Conservation (phyloP, 176 grass and related monocot genomes). For the Eremochloa ophiuroides region DNA sequence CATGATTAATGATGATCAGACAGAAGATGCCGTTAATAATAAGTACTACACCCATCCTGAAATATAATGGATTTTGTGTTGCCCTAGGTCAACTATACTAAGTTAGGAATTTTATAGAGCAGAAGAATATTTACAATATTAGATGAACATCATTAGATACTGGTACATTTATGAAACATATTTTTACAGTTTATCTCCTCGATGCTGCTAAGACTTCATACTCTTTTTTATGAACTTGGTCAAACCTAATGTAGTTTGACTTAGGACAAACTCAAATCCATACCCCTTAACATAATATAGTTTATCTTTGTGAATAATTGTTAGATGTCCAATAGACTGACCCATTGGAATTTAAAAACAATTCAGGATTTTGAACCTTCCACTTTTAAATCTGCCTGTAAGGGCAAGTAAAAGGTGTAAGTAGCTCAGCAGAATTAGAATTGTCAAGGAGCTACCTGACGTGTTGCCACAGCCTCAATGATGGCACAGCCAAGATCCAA, state of each 20-base stretch:
- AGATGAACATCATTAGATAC: background rate
- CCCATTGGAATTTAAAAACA: background rate
- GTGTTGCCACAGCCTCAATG: slow-evolving; percentile 67
- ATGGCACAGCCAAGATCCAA: slow-evolving; percentile 84
- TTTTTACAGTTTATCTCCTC: background rate
- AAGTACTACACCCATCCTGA: background rate
- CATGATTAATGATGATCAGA: background rate
- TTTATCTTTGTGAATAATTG: background rate
- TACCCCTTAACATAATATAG: background rate
- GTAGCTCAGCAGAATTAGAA: slow-evolving; percentile 1
- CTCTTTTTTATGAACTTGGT: background rate
- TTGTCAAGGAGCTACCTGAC: slow-evolving; percentile 50
- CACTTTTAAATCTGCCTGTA: background rate
- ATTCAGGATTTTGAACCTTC: background rate
- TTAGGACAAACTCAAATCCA: background rate
- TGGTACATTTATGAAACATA: background rate
- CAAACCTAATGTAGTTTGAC: background rate
- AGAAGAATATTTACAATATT: background rate
- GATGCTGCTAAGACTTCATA: background rate
- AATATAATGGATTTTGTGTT: background rate
- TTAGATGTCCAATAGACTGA: background rate
- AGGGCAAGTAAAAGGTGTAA: background rate
- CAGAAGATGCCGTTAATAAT: background rate
- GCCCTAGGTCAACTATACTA: background rate
- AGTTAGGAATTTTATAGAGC: background rate